Conservation (phyloP, 768 basidiomycete genomes). For the Austroboletus eburneus region DNA sequence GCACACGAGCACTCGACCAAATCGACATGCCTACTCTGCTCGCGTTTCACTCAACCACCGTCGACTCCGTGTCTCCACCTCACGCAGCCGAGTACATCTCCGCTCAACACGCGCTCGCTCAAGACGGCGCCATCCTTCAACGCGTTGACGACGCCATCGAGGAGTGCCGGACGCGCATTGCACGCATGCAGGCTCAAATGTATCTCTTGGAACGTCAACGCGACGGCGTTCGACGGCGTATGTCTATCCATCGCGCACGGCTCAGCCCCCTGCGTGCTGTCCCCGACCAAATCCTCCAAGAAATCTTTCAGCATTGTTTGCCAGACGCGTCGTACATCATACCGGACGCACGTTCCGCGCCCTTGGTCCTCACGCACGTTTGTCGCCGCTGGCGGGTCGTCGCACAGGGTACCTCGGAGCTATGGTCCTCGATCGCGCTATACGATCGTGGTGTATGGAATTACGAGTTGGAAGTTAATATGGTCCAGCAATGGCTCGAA, state of each 20-base stretch:
- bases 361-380: conserved; percentile 31
- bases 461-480: conserved; percentile 20
- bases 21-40: not conserved
- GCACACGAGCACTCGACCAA: not conserved
- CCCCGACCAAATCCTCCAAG: conserved; percentile 31
- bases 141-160: conserved; percentile 15
- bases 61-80: conserved; percentile 23
- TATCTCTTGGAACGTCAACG: conserved; percentile 20
- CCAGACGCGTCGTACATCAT: conserved; percentile 20
- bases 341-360: conserved; percentile 22
- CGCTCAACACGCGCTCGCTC: conserved; percentile 16
- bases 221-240: conserved; percentile 9
- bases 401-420: conserved; percentile 26
- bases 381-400: conserved; percentile 32
- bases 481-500: conserved; percentile 22
- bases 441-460: conserved; percentile 30
- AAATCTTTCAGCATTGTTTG: conserved; percentile 28
- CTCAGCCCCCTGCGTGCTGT: conserved; percentile 27
- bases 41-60: conserved; percentile 10
- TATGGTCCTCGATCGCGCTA: conserved; percentile 29
- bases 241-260: conserved; percentile 22
- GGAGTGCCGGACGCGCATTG: conserved; percentile 15
- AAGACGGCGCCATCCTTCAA: conserved; percentile 14
- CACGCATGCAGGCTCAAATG: conserved; percentile 12
- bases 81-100: conserved; percentile 15